Conservation (phyloP, 371 early-diverging fungal genomes). For the Chytridium lagenaria region DNA sequence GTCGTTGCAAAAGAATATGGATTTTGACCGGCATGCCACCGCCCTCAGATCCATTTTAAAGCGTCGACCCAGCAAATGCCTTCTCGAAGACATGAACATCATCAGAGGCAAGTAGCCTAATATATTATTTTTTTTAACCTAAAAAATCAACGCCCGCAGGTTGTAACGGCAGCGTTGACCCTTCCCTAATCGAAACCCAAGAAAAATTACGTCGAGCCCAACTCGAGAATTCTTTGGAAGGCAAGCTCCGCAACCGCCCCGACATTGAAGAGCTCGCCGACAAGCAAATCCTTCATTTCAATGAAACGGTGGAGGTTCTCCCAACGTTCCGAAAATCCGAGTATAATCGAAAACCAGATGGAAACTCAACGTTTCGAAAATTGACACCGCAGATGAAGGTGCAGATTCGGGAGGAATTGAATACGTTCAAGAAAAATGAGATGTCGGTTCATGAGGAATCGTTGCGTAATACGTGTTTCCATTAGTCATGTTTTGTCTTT, state of each 20-base stretch:
- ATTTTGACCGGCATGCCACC: constrained; percentile 41
- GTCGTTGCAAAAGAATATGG: constrained; percentile 37
- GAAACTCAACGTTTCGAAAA: constrained; percentile 66
- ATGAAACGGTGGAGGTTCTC: constrained; percentile 65
- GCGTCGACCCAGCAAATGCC: constrained; percentile 47
- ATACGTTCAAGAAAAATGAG: constrained; percentile 68
- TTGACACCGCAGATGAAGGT: constrained; percentile 69
- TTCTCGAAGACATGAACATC: constrained; percentile 52
- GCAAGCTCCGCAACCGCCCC: constrained; percentile 78
- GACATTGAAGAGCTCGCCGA: constrained; percentile 70
- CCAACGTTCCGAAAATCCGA: constrained; percentile 67
- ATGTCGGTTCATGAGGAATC: constrained; percentile 69
- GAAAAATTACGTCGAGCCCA: constrained; percentile 67
- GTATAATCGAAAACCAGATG: constrained; percentile 68
- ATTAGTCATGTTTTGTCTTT: no score
- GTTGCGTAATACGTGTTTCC: constrained; percentile 48
- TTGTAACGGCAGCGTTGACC: constrained; percentile 68
- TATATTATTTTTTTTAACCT: no score
- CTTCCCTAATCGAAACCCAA: constrained; percentile 68
- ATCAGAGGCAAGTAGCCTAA: constrained; percentile 51
- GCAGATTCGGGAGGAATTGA: constrained; percentile 70
- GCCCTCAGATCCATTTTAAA: constrained; percentile 49
- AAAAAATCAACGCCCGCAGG: no score
- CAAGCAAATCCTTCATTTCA: constrained; percentile 65
- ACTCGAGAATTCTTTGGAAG: constrained; percentile 70